Base-by-base conservation (phyloP, 2,329 filamentous ascomycete genomes). In the Diaporthe citri region DNA sequence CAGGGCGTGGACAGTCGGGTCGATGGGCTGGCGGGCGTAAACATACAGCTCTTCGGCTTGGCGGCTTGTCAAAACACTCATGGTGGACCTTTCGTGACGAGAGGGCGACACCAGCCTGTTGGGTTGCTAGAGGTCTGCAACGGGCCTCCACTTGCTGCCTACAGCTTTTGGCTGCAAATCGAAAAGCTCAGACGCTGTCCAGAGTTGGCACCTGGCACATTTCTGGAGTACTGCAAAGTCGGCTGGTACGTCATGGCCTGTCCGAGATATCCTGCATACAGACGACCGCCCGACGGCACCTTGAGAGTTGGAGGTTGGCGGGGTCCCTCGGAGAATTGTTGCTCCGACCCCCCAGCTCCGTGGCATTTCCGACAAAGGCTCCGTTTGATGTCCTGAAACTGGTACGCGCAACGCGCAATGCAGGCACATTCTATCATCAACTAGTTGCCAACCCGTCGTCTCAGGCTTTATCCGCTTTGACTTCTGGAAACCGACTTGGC, bases 21-120 rank as follows among this genome's bases (percentile, higher is more conserved):
- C 60, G 51, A 66, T 72, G 70, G 52, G 55, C 41, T 48, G 60
- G 25, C 72, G 71, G 76, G 51, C 25, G 51, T 28, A 15, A 25
- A 89, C 93, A 85, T 89, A 96, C 94, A 97, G 92, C 89, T 97
- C 94, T 86, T 97, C 95, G 77, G 94, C 94, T 88, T 97, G 95
- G 82, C 93, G 91, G 81, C 89, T 87, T 77, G 94, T 95, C 85
- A 96, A 87, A 83, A 95, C 90, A 87, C 90, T 93, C 94, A 96
- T 96, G 78, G 81, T 81, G 80, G 75, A 71, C 43, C 60, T 48
- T 48, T 66, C 20, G 60, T 48, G 43, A 43, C 22, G 43, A 28
- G 43, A 66, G 60, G 60, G 60, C 43, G 39, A 66, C 43, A 48
- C 28, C 60, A 66, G 60, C 60, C 41, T 64, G 43, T 66, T 66